A percentile compares a stretch with the other conserved stretches of the same genome.
These are phyloP conservation scores for Cokeromyces recurvatus DNA, from an alignment of 371 early-diverging fungal species.

Conservation along the genomic window DNA sequence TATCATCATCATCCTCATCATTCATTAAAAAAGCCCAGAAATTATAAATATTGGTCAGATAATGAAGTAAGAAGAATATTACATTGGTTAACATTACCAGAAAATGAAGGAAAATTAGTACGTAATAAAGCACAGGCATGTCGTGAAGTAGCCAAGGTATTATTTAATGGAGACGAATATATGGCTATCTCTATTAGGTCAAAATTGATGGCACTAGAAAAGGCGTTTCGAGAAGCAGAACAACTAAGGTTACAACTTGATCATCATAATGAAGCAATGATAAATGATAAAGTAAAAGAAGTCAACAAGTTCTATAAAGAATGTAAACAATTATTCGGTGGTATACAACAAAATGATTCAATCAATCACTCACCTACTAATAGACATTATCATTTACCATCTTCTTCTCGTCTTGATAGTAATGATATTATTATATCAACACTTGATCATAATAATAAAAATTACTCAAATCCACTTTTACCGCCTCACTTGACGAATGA, in stretches of 20 bases:
- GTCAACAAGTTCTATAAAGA: slow-evolving; percentile 18
- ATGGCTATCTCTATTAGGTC: slow-evolving; percentile 23
- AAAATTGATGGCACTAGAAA: slow-evolving; percentile 19
- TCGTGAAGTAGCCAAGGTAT: slow-evolving; percentile 18
- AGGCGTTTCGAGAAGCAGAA: slow-evolving; percentile 13
- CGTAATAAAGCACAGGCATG: slow-evolving; percentile 22
- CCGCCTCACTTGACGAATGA: no score
- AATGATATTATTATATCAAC: no score
- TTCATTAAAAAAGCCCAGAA: slow-evolving; percentile 15
- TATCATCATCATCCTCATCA: not conserved
- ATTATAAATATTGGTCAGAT: slow-evolving; percentile 26
- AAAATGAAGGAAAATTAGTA: slow-evolving; percentile 18
- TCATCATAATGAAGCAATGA: slow-evolving; percentile 1
- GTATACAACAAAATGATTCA: no score
- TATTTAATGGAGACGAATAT: slow-evolving; percentile 24
- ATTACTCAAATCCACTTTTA: no score
- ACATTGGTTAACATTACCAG: slow-evolving; percentile 16
- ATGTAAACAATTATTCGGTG: slow-evolving; percentile 19
- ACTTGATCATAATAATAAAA: no score
- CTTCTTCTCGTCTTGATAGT: no score
- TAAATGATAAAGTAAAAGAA: slow-evolving; percentile 18
- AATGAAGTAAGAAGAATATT: slow-evolving; percentile 19
- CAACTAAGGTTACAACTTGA: slow-evolving; percentile 5
- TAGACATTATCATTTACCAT: no score
- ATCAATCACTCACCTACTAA: no score